A percentile compares a stretch with the other conserved stretches of the same genome.
Conservation (phyloP, 345 rosid genomes). For the Hibiscus syriacus region DNA sequence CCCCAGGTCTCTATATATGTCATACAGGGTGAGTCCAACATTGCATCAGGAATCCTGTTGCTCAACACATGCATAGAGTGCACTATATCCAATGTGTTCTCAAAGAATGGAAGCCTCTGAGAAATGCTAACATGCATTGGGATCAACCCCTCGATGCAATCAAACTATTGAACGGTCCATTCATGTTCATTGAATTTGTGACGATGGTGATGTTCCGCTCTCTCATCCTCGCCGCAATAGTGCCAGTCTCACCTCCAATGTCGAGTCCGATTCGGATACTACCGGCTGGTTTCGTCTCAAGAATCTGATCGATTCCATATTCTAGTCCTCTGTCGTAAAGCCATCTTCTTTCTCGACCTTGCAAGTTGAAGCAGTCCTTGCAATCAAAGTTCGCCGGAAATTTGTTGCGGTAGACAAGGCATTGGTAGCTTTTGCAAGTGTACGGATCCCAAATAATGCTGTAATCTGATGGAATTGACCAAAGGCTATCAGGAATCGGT, state of each 20-base stretch:
- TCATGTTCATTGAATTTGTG: conserved; percentile 41
- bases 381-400: conserved; percentile 32
- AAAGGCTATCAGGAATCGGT: conserved; percentile 27
- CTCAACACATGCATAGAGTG: conserved; percentile 46
- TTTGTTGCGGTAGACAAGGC: conserved; percentile 29
- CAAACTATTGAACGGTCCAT: conserved; percentile 48
- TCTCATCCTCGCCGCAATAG: conserved; percentile 54
- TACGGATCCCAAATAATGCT: conserved; percentile 45
- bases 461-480: conserved; percentile 31
- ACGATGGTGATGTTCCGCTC: conserved; percentile 43
- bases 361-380: conserved; percentile 43
- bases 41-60: conserved; percentile 31
- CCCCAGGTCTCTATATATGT: conserved; percentile 47
- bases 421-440: conserved; percentile 40
- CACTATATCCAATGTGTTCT: conserved; percentile 46
- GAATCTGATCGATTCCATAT: conserved; percentile 38
- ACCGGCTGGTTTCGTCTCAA: conserved; percentile 16
- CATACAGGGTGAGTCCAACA: conserved; percentile 42
- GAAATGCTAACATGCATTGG: conserved; percentile 37
- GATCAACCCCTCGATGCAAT: conserved; percentile 42
- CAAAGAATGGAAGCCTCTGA: conserved; percentile 49
- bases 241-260: conserved; percentile 40
- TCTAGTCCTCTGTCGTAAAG: conserved; percentile 27
- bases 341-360: conserved; percentile 40
- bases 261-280: conserved; percentile 42